Base-by-base conservation (phyloP, 2,329 filamentous ascomycete genomes). In the Aspergillus fischeri region DNA sequence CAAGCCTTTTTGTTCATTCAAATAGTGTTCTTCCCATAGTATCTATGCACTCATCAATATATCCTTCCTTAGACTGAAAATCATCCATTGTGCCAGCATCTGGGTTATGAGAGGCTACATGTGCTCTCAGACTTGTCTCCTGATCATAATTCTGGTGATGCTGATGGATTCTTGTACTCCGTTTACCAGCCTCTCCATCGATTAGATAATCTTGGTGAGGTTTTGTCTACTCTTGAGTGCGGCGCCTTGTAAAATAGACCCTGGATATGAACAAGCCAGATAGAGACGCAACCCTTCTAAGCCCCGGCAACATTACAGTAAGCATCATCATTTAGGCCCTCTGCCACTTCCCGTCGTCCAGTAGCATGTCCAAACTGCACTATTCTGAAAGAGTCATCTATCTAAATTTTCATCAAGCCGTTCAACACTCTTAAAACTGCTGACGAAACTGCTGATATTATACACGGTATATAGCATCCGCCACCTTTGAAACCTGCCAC, bases 381-480 rank as follows among this genome's bases (percentile, higher is more conserved):
- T 7, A 7, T 38, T 38, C 14, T 17, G 32, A 17, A 17, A 35
- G 3, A 21, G 41, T 5, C 5, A 3, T 20, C 42, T 10, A 45
- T 21, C 4, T 11, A 24, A 4, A 1, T 44, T 10, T 45, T 4
- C 42, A 21, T 3, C 11, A 44, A 3, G 21, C 10, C 32, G 10
- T 41, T 17, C 24, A 44, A n/a, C 28, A 29, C 28, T 28, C 28
- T 3, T 28, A 28, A 9, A 28, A 24, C 27, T 28, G 27, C 8
- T 3, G 8, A 28, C 2, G 3, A 28, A 14, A 35, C 11, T 35
- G 32, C 14, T 28, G 59, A 32, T 48, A 60, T 28, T 66, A 55
- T 47, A 64, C 66, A 65, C 90, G 81, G 84, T 90, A 96, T 54
- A 97, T 92, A n/a, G 92, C 92, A 81, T 97, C 93, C 8, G 91